Evolutionary conservation across 2,329 filamentous ascomycete species (phyloP).

Genomic region (Niveomyces coronatus): DNA sequence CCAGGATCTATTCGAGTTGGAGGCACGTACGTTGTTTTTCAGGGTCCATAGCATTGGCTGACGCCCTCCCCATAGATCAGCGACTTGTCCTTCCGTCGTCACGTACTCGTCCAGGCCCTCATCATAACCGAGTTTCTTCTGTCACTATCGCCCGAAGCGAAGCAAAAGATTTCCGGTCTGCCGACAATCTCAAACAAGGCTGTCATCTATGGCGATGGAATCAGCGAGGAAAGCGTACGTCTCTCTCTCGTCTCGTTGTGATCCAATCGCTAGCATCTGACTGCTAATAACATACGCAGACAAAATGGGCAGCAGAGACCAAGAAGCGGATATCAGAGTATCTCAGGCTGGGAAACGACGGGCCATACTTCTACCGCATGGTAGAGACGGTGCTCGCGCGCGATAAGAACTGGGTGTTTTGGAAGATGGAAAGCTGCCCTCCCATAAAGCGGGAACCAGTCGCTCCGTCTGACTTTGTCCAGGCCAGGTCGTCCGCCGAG

Average conservation of each 20-base stretch:
- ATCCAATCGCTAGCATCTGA: background rate
- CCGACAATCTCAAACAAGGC: slow-evolving; percentile 70
- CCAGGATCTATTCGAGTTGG: slow-evolving; percentile 86
- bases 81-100: slow-evolving; percentile 85
- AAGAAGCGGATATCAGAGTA: slow-evolving; percentile 73
- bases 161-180: slow-evolving; percentile 62
- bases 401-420: slow-evolving; percentile 98
- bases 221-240: slow-evolving; percentile 78
- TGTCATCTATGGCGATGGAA: slow-evolving; percentile 68
- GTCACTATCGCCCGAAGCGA: slow-evolving; percentile 74
- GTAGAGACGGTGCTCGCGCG: slow-evolving; percentile 90
- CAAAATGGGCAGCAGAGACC: slow-evolving; percentile 75
- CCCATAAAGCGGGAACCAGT: slow-evolving; percentile 71
- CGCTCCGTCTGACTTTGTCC: slow-evolving; percentile 55
- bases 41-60: background rate
- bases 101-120: slow-evolving; percentile 88
- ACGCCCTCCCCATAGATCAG: slow-evolving; percentile 52
- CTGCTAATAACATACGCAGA: slow-evolving; percentile 41
- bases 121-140: slow-evolving; percentile 93
- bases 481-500: slow-evolving; percentile 55
- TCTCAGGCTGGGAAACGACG: slow-evolving; percentile 68
- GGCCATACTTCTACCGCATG: slow-evolving; percentile 91
- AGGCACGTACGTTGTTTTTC: slow-evolving; percentile 43
- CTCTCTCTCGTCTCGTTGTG: slow-evolving; percentile 34
- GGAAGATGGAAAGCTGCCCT: slow-evolving; percentile 93